Base-by-base conservation (phyloP, 768 basidiomycete genomes). In the Leccinum imitatum region DNA sequence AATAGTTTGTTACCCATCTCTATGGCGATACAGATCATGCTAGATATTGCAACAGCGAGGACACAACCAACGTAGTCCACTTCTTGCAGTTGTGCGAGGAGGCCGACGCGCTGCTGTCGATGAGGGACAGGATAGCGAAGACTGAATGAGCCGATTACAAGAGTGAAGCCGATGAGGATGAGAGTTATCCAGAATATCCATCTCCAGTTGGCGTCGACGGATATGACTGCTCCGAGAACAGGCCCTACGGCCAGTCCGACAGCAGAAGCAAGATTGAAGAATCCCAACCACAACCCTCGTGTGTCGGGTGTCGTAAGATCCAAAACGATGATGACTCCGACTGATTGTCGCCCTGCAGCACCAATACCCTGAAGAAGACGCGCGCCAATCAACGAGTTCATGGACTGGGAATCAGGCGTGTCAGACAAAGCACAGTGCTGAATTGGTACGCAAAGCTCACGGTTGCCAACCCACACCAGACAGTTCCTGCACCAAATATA, bases 161-260 rank as follows among this genome's bases (percentile, higher is more conserved):
- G 31, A 7, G 72, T 76, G 2, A 74, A 15, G 23, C 59, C 67
- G 23, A 76, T 75, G 58, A 76, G 71, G 8, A 75, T 65, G 41
- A 75, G 52, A 0, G 75, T 75, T 57, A 79, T 79, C 69, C 78
- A 80, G 67, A 80, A 81, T 50, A 77, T 65, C 80, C 80, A 81
- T 62, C 80, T 67, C 80, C 80, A 82, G 7, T 72, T 51, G 8
- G 75, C 63, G 46, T 80, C 72, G 62, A 79, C 76, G 4, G 80
- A 75, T 53, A 82, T 72, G 39, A 78, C 66, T 21, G 81, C 81
- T 7, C 81, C 81, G 5, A 82, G 61, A 13, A 82, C 72, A 3
- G 81, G 81, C 1, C 81, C 81, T 41, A 80, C 67, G 39, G 81
- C 76, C 8, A 76, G 69, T n/a, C 80, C 79, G n/a, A 77, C 56